phyloP scores from a whole-genome alignment of 306 rosid genomes.

The Sophora flavescens region DNA sequence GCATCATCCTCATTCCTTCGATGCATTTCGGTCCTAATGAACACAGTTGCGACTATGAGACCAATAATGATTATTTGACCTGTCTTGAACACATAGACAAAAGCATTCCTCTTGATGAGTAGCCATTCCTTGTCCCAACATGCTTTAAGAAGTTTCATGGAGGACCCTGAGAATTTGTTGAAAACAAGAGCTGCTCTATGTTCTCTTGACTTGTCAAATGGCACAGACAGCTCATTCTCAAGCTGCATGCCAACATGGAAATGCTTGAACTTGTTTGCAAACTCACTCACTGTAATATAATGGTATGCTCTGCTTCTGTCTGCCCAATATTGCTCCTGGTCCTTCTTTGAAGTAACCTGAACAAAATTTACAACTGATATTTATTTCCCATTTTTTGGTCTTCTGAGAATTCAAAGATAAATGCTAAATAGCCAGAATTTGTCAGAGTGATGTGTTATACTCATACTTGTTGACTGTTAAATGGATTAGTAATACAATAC shows the following conservation, averaged over 20 bases:
- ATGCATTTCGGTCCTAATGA: constrained; percentile 72
- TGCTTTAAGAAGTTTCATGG: constrained; percentile 66
- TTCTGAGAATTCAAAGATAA: too few species aligned
- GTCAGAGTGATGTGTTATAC: too few species aligned
- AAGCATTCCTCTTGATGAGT: constrained; percentile 72
- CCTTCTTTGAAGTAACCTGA: constrained; percentile 91
- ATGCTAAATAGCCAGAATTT: too few species aligned
- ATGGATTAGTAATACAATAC: too few species aligned
- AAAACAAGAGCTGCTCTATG: constrained; percentile 84
- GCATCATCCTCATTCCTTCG: constrained; percentile 62
- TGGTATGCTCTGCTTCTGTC: constrained; percentile 62
- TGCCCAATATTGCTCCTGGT: constrained; percentile 94
- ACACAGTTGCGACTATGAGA: constrained; percentile 66
- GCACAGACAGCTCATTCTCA: constrained; percentile 56
- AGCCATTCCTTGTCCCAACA: constrained; percentile 86
- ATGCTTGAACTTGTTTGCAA: constrained; percentile 64
- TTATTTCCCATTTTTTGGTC: too few species aligned
- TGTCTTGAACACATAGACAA: constrained; percentile 76
- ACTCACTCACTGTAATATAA: constrained; percentile 68
- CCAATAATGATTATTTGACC: constrained; percentile 62
- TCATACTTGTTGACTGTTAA: too few species aligned
- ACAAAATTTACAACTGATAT: background rate
- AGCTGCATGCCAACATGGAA: constrained; percentile 73
- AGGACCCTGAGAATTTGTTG: constrained; percentile 58
- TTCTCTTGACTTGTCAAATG: constrained; percentile 64